Conservation (phyloP, 1,284 basidiomycete species). For the Cryptococcus sp. region DNA sequence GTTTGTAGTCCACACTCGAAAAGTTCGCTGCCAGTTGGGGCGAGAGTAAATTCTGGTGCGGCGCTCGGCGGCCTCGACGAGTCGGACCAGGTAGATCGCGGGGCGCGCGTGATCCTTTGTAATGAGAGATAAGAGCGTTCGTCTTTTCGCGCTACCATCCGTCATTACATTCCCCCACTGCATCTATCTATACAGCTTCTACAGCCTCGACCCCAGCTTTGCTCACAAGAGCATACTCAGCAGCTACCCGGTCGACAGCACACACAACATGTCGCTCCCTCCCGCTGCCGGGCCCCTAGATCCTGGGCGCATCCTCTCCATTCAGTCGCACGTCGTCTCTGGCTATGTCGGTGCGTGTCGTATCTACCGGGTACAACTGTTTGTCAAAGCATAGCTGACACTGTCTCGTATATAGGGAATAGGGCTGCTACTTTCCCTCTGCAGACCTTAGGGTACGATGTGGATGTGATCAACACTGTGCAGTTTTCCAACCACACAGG, state of each 20-base stretch:
- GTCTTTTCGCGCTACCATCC: no score
- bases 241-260: not conserved
- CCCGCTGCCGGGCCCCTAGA: conserved; percentile 19
- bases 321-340: conserved; percentile 91
- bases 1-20: no score
- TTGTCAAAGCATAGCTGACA: not conserved
- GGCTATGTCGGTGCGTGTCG: conserved; percentile 80
- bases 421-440: conserved; percentile 88
- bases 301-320: conserved; percentile 52
- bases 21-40: no score
- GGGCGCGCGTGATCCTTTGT: no score
- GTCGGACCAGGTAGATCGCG: no score
- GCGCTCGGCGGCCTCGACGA: no score
- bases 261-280: not conserved
- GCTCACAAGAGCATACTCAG: no score
- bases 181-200: no score
- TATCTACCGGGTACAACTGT: not conserved
- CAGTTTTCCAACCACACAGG: conserved; percentile 88
- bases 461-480: conserved; percentile 94
- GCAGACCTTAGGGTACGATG: conserved; percentile 91
- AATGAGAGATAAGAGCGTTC: no score
- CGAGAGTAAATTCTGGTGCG: no score
- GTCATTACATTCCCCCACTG: no score
- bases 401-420: conserved; percentile 55
- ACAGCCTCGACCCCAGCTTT: no score